A percentile compares a stretch with the other conserved stretches of the same genome.
These are phyloP conservation scores for Cladosporium sphaerospermum DNA, from an alignment of 2,329 filamentous ascomycete genomes.

Conservation along the genomic window DNA sequence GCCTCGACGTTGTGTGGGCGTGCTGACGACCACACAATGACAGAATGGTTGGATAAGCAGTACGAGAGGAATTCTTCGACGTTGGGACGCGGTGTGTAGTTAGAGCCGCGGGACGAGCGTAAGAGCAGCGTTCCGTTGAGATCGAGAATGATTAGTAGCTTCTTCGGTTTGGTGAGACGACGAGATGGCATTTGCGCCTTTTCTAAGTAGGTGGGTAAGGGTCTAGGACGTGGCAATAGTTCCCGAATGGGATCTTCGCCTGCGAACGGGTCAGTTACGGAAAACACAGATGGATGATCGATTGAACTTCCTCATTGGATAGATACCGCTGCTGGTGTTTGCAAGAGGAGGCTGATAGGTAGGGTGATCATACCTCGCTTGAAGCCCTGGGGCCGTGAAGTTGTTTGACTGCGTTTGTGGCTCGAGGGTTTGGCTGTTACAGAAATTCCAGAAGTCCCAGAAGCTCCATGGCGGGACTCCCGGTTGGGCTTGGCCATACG, in stretches of 20 bases:
- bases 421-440: too few relatives aligned
- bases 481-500: constrained; percentile 4
- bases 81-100: constrained; percentile 54
- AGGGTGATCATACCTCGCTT: too few relatives aligned
- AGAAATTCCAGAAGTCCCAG: too few relatives aligned
- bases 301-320: too few relatives aligned
- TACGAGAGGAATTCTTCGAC: constrained; percentile 65
- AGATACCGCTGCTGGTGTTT: too few relatives aligned
- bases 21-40: constrained; percentile 74
- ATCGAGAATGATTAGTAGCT: constrained; percentile 77
- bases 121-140: constrained; percentile 88
- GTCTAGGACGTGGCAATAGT: constrained; percentile 19
- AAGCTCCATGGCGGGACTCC: background rate
- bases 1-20: constrained; percentile 62
- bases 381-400: too few relatives aligned
- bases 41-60: constrained; percentile 65
- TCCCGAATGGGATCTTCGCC: constrained; percentile 6
- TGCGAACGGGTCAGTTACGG: background rate
- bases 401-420: too few relatives aligned
- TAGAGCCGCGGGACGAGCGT: constrained; percentile 39
- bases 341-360: too few relatives aligned
- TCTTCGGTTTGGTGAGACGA: constrained; percentile 15
- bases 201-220: constrained; percentile 18
- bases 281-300: background rate
- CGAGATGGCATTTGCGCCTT: constrained; percentile 13